Conservation (phyloP, 176 grass and related monocot species). For the Rhynchospora breviuscula region DNA sequence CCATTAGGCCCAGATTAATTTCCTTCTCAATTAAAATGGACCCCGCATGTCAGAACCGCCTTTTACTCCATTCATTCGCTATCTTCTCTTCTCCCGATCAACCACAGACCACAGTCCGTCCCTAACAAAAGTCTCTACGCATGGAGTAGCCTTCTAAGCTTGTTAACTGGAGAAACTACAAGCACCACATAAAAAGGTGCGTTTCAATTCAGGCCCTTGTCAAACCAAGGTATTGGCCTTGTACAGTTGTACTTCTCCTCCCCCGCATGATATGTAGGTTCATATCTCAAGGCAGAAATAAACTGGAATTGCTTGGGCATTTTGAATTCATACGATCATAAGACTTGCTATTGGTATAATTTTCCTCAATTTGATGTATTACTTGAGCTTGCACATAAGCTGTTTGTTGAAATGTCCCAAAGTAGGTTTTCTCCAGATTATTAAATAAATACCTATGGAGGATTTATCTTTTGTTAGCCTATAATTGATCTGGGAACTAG, state of each 20-base stretch:
- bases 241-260: too few species aligned
- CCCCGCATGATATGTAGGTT: neutral
- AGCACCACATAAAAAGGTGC: too few species aligned
- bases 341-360: neutral
- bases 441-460: too few species aligned
- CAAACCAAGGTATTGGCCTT: neutral
- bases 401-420: constrained; percentile 9
- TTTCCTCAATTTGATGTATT: neutral
- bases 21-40: neutral
- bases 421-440: too few species aligned
- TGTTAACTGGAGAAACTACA: too few species aligned
- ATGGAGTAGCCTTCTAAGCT: too few species aligned
- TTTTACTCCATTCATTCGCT: neutral
- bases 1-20: neutral
- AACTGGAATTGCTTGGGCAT: neutral
- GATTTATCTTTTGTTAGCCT: neutral
- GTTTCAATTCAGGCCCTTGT: neutral
- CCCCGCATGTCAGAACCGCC: neutral
- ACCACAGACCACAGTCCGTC: too few species aligned
- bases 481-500: neutral
- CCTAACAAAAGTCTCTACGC: too few species aligned
- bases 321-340: too few species aligned
- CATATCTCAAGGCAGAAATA: neutral
- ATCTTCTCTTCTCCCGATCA: neutral
- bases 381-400: neutral